A percentile compares a stretch with the other conserved stretches of the same genome.
Evolutionary conservation across 2,329 filamentous ascomycete genomes (phyloP).

Genomic region (Amylocarpus encephaloides): DNA sequence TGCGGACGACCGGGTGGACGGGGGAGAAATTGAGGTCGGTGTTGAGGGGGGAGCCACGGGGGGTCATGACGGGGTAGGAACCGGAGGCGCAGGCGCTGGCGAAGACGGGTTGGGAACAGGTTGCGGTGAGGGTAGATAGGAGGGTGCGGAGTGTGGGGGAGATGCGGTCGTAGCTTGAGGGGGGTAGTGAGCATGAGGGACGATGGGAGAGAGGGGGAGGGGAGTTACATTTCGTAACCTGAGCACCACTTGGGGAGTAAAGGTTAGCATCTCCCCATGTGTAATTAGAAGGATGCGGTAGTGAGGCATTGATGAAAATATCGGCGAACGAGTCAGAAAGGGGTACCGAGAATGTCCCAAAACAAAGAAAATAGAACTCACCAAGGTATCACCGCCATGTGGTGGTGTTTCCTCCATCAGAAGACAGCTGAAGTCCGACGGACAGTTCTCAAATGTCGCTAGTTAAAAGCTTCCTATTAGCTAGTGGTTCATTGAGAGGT

Average conservation of each 20-base stretch:
- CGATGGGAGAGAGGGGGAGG: neutral
- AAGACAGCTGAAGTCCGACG: conserved; percentile 42
- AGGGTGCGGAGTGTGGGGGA: conserved; percentile 45
- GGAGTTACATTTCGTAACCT: conserved; percentile 48
- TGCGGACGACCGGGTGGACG: conserved; percentile 48
- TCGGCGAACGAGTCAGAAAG: too few species aligned
- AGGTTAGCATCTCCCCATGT: too few species aligned
- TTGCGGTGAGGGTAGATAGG: conserved; percentile 50
- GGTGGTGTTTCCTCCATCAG: conserved; percentile 38
- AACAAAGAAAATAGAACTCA: too few species aligned
- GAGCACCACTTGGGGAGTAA: conserved; percentile 44
- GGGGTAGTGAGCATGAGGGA: conserved; percentile 27
- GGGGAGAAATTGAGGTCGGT: conserved; percentile 41
- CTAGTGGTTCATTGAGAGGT: conserved; percentile 7
- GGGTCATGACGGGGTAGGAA: conserved; percentile 39
- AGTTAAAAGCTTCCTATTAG: neutral
- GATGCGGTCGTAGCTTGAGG: too few species aligned
- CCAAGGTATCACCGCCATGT: conserved; percentile 49
- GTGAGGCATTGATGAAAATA: too few species aligned
- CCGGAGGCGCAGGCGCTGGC: conserved; percentile 38
- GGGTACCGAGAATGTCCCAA: too few species aligned
- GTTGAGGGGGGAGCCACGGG: conserved; percentile 44
- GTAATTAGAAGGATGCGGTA: too few species aligned
- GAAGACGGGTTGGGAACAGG: conserved; percentile 44
- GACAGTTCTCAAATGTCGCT: conserved; percentile 40